A percentile compares a stretch with the other conserved stretches of the same genome.
phyloP scores from a whole-genome alignment of 2,329 filamentous ascomycete species.

The Colletotrichum viniferum region DNA sequence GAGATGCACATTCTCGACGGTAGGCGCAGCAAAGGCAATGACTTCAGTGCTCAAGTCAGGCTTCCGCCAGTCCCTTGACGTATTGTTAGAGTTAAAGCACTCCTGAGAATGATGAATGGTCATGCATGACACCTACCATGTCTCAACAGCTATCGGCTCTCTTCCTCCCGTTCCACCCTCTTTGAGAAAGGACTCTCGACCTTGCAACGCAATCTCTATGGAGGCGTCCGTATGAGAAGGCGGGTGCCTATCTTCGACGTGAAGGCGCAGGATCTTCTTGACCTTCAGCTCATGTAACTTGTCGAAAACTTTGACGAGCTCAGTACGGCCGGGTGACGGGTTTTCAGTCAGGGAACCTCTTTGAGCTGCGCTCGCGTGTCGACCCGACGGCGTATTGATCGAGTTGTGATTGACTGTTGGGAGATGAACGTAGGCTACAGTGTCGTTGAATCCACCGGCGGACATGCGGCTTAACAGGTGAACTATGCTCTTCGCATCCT shows the following conservation, averaged over 20 bases:
- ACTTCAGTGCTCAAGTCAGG: background rate
- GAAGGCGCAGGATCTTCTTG: background rate
- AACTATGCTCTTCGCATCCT: background rate
- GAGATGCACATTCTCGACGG: background rate
- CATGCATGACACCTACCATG: background rate
- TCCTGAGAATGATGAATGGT: background rate
- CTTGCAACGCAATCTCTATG: background rate
- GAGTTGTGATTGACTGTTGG: background rate
- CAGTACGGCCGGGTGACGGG: background rate
- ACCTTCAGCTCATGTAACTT: background rate
- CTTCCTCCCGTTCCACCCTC: background rate
- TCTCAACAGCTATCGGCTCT: background rate
- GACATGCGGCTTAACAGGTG: background rate
- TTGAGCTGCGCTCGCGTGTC: background rate
- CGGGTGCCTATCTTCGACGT: background rate
- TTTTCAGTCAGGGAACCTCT: background rate
- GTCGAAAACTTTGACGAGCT: background rate
- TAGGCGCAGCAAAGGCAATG: background rate
- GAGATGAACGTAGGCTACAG: background rate
- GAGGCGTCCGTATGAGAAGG: background rate
- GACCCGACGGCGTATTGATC: rapidly evolving
- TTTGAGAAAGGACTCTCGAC: background rate
- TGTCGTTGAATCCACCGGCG: background rate
- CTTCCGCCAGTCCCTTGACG: background rate
- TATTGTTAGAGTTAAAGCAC: background rate